Conservation (phyloP, 257 asterid species). For the Apocynum venetum region DNA sequence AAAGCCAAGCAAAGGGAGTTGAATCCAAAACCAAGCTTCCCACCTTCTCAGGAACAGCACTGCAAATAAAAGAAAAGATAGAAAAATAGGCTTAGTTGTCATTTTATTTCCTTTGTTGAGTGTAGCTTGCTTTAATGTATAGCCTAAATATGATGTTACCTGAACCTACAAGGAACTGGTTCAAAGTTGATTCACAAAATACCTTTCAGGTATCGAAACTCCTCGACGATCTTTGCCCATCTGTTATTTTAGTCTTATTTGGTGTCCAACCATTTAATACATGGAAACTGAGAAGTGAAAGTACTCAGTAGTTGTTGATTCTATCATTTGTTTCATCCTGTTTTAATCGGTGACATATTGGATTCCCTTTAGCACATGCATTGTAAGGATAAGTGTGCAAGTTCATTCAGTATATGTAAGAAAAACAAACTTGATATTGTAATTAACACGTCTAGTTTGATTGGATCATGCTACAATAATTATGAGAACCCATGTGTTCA, state of each 20-base stretch:
- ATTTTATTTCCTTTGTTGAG: neutral
- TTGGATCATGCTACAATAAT: neutral
- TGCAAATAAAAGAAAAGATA: neutral
- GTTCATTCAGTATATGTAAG: neutral
- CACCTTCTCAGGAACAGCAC: neutral
- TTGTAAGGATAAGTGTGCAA: neutral
- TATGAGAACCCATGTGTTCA: neutral
- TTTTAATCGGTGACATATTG: neutral
- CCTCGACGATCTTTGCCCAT: neutral
- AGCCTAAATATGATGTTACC: neutral
- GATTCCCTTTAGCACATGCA: neutral
- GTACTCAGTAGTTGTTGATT: neutral
- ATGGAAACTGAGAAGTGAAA: neutral
- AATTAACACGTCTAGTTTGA: neutral
- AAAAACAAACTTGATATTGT: neutral
- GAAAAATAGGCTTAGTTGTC: too few relatives aligned
- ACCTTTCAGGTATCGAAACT: neutral
- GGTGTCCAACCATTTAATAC: neutral
- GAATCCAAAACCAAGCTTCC: neutral
- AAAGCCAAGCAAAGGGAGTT: neutral
- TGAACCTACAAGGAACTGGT: neutral
- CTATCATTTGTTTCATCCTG: neutral
- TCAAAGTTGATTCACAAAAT: neutral
- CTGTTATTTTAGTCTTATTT: neutral
- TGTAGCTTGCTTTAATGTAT: neutral